phyloP scores from a whole-genome alignment of 2,329 filamentous ascomycete genomes.

The Sclerotinia trifoliorum region DNA sequence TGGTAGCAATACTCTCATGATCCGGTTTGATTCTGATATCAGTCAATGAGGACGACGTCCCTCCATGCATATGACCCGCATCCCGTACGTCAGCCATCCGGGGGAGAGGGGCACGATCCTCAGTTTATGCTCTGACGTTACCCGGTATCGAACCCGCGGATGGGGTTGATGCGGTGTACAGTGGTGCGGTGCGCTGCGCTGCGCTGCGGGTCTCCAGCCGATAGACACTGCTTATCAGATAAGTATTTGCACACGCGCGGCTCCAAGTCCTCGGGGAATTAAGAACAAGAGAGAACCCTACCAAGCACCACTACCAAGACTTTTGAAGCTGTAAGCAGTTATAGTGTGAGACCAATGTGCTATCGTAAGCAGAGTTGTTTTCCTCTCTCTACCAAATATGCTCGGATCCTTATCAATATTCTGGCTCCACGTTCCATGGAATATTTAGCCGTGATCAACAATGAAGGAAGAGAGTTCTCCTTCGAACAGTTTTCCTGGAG shows the following conservation, averaged over 20 bases:
- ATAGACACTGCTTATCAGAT: constrained; percentile 12
- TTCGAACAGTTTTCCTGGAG: not conserved
- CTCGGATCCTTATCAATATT: not conserved
- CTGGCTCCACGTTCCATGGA: constrained; percentile 4
- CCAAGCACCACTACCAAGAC: not conserved
- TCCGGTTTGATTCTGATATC: constrained; percentile 12
- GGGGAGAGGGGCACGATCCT: constrained; percentile 1
- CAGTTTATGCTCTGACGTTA: constrained; percentile 12
- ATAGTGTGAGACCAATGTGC: not conserved
- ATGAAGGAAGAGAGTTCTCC: not conserved
- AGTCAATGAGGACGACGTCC: constrained; percentile 1
- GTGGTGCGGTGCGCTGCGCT: not conserved
- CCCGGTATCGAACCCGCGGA: constrained; percentile 2
- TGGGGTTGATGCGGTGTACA: constrained; percentile 4
- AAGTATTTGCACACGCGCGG: not conserved
- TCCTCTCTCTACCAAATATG: not conserved
- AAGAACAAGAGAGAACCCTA: not conserved
- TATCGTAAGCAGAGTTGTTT: not conserved
- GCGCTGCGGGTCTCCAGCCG: not conserved
- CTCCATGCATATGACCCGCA: constrained; percentile 14
- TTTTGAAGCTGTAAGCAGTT: not conserved
- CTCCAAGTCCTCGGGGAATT: not conserved
- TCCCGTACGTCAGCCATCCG: constrained; percentile 23
- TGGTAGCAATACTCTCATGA: constrained; percentile 1
- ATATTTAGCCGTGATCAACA: not conserved